Percentiles rank a stretch among this genome's conserved stretches.
Evolutionary conservation across 495 filamentous ascomycete genomes (phyloP).

Genomic region (Daldinia grandis): DNA sequence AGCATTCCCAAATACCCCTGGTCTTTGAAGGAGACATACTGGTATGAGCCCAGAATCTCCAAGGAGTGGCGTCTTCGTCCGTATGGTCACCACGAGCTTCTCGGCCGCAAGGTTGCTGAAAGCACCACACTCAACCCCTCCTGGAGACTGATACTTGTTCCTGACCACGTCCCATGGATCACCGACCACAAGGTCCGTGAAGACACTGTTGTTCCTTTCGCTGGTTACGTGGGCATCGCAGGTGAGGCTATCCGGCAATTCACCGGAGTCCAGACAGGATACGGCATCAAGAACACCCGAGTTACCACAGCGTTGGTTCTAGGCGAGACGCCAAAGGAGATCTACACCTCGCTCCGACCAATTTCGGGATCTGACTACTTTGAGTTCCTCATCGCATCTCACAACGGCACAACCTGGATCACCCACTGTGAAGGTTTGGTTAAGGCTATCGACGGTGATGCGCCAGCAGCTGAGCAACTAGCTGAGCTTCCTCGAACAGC

Average conservation of each 20-base stretch:
- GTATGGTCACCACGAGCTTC: slow-evolving; percentile 52
- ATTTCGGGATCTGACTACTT: slow-evolving; percentile 49
- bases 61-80: slow-evolving; percentile 53
- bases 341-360: slow-evolving; percentile 20
- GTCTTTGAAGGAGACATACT: slow-evolving; percentile 49
- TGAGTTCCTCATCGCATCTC: slow-evolving; percentile 55
- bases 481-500: slow-evolving; percentile 9
- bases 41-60: slow-evolving; percentile 51
- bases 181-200: slow-evolving; percentile 51
- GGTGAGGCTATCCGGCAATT: slow-evolving; percentile 59
- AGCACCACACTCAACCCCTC: slow-evolving; percentile 49
- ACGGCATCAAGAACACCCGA: slow-evolving; percentile 42
- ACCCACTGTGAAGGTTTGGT: slow-evolving; percentile 54
- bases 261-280: slow-evolving; percentile 34
- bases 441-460: not conserved
- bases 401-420: slow-evolving; percentile 51
- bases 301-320: slow-evolving; percentile 46
- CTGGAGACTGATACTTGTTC: slow-evolving; percentile 52
- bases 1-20: slow-evolving; percentile 51
- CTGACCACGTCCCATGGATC: slow-evolving; percentile 55
- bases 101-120: slow-evolving; percentile 50
- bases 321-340: not conserved
- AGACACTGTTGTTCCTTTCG: slow-evolving; percentile 58
- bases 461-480: not conserved
- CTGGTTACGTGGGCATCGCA: slow-evolving; percentile 59